phyloP scores from a whole-genome alignment of 2,329 filamentous ascomycete genomes.

The Alternaria sp. region DNA sequence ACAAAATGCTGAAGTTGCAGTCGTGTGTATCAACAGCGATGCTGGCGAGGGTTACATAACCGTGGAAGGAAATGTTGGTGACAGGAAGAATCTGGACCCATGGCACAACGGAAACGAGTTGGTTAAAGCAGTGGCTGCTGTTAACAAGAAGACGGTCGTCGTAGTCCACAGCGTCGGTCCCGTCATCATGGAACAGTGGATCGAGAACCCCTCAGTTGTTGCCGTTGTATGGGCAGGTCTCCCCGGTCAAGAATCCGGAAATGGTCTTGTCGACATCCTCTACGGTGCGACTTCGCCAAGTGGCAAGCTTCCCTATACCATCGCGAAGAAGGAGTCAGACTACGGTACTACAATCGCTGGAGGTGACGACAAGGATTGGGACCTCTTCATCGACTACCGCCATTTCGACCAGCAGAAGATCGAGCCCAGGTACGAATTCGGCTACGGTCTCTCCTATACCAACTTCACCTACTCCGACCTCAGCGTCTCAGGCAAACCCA shows the following conservation, averaged over 20 bases:
- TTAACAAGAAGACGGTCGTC: slow-evolving; percentile 52
- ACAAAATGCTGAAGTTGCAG: slow-evolving; percentile 47
- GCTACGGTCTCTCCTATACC: slow-evolving; percentile 57
- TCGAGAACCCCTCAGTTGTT: slow-evolving; percentile 50
- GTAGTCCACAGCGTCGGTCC: slow-evolving; percentile 53
- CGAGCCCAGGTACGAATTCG: slow-evolving; percentile 55
- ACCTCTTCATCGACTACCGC: slow-evolving; percentile 58
- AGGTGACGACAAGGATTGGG: slow-evolving; percentile 47
- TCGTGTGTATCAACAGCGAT: slow-evolving; percentile 61
- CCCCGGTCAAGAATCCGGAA: slow-evolving; percentile 54
- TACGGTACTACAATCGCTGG: slow-evolving; percentile 41
- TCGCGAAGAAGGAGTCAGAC: slow-evolving; percentile 46
- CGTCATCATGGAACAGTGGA: slow-evolving; percentile 48
- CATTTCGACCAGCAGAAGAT: slow-evolving; percentile 55
- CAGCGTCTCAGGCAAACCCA: slow-evolving; percentile 33
- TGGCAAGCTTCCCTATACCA: slow-evolving; percentile 66
- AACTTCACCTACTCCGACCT: slow-evolving; percentile 54
- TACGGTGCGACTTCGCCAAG: slow-evolving; percentile 56
- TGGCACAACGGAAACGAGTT: slow-evolving; percentile 58
- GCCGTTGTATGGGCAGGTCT: slow-evolving; percentile 54
- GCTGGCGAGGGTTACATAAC: slow-evolving; percentile 61
- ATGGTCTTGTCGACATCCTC: slow-evolving; percentile 57
- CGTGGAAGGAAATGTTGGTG: slow-evolving; percentile 57
- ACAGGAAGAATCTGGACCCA: slow-evolving; percentile 59
- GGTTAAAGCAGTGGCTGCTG: slow-evolving; percentile 49